Evolutionary conservation across 148 eudicot genomes (phyloP).

Genomic region (Cornus florida): DNA sequence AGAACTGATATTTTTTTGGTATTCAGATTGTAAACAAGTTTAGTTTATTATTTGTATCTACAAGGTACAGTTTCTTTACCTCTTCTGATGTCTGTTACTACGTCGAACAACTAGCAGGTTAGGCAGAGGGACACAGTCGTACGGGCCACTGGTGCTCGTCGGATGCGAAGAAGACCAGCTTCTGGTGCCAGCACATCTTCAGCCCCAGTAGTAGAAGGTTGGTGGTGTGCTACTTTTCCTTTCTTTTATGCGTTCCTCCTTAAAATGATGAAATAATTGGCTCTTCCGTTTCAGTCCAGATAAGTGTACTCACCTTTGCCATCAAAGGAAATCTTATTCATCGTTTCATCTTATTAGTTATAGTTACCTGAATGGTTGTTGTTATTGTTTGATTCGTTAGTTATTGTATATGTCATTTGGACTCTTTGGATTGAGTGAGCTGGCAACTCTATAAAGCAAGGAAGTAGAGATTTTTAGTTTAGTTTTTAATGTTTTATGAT

Average conservation of each 20-base stretch:
- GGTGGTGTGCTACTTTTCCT: conserved; percentile 15
- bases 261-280: not conserved
- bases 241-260: not conserved
- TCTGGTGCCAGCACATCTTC: conserved; percentile 84
- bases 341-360: too few relatives aligned
- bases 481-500: too few relatives aligned
- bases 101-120: conserved; percentile 34
- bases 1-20: too few relatives aligned
- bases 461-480: too few relatives aligned
- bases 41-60: too few relatives aligned
- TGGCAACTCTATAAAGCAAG: too few relatives aligned
- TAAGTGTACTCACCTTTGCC: not conserved
- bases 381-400: too few relatives aligned
- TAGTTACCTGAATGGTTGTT: not conserved
- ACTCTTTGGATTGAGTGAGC: too few relatives aligned
- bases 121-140: conserved; percentile 71
- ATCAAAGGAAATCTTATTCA: not conserved
- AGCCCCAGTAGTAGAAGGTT: conserved; percentile 64
- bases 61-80: not conserved
- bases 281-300: not conserved
- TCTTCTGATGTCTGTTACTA: not conserved
- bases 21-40: too few relatives aligned
- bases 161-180: conserved; percentile 85
- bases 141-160: conserved; percentile 64
- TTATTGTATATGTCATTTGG: too few relatives aligned